Evolutionary conservation across 2,329 filamentous ascomycete species (phyloP), one percentile per base, ranked within the genome.

Genomic region (Aureobasidium sp.): DNA sequence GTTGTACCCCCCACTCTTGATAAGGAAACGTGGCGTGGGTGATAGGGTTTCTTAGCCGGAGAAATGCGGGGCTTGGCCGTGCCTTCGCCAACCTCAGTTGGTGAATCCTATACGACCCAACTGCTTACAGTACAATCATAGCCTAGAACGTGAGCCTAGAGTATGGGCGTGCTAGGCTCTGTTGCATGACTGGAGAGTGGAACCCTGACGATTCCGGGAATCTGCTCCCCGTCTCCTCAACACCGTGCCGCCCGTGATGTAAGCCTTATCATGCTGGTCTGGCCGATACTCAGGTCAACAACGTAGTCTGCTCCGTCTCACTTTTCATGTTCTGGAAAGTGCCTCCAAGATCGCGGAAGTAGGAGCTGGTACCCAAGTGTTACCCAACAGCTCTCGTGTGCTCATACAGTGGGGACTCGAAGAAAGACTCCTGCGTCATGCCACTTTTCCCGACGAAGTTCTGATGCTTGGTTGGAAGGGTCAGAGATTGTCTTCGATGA

Each of bases 381-480:
- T 77, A 17, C 72, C 72, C 25, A 76, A 79, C 57, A 67, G 69
- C 3, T 69, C 73, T 21, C 70, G 72, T 4, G 65, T 79, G 0
- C 66, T 79, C 3, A 69, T 72, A 10, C 65, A 74, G 30, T 74
- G 75, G 76, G 77, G 77, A 1, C 64, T 79, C 3, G 69, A 71
- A 52, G 64, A 71, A 0, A 59, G 59, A 1, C 62, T 79, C 2
- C 63, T 63, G 3, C 64, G 61, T 17, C 64, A 65, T 58, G 72
- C 68, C 54, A 78, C 72, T 6, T 65, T 58, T 64, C 77, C 65
- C 3, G 64, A 62, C 53, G 68, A 63, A 52, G 72, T 65, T 58
- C 78, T 78, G 53, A 78, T 79, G 63, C 62, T 75, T 25, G 71
- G 73, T 1, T 80, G 77, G 77, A 78, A 76, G 52, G 77, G 78